A percentile compares a stretch with the other conserved stretches of the same genome.
phyloP scores from a whole-genome alignment of 768 basidiomycete genomes.

The Rhodotorula taiwanensis region DNA sequence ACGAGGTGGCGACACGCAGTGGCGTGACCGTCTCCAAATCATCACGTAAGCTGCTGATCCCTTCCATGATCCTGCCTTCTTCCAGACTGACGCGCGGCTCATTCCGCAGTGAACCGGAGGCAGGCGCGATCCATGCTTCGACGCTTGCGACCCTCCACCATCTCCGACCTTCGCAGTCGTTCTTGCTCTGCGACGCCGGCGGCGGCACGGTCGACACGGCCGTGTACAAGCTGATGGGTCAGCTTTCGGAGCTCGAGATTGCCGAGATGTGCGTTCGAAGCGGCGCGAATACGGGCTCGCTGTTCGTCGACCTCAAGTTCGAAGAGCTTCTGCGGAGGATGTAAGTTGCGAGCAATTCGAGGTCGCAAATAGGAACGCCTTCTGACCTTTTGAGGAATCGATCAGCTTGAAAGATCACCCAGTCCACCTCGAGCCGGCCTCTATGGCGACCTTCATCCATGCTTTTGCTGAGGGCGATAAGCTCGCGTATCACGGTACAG shows the following conservation, averaged over 20 bases:
- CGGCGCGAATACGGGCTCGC: conserved; percentile 76
- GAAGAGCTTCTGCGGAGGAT: conserved; percentile 64
- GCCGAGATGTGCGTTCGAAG: conserved; percentile 83
- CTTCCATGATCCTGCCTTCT: neutral
- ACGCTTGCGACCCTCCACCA: conserved; percentile 72
- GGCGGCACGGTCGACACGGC: conserved; percentile 65
- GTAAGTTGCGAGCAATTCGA: conserved; percentile 4
- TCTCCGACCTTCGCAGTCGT: conserved; percentile 70
- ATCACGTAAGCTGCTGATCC: conserved; percentile 55
- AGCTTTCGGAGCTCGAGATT: conserved; percentile 74
- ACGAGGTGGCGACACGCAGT: conserved; percentile 61
- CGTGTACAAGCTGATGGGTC: conserved; percentile 63
- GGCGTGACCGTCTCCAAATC: conserved; percentile 74
- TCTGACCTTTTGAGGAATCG: neutral
- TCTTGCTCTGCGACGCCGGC: conserved; percentile 87
- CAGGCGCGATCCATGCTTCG: conserved; percentile 85
- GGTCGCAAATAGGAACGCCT: too few relatives aligned
- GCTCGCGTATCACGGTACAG: conserved; percentile 61
- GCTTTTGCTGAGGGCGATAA: conserved; percentile 79
- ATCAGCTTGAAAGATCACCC: conserved; percentile 70
- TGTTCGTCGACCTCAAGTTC: conserved; percentile 82
- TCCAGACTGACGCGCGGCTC: too few relatives aligned
- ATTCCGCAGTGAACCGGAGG: conserved; percentile 61
- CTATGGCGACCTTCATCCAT: conserved; percentile 42
- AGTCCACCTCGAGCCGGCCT: conserved; percentile 70